phyloP scores from a whole-genome alignment of 176 grass and related monocot species.

The Leersia perrieri region DNA sequence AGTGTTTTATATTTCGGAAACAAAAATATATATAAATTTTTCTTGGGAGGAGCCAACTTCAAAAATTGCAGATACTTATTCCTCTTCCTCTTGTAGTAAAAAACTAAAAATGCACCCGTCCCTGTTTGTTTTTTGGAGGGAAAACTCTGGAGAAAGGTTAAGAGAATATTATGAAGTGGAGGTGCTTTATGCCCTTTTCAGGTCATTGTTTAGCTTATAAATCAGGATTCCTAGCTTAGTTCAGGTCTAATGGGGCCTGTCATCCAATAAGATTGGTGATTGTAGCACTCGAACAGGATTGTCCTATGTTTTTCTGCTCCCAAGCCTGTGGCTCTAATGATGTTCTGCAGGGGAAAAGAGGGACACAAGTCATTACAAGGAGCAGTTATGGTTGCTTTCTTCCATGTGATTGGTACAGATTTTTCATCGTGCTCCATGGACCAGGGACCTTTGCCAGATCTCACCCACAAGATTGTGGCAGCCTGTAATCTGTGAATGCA shows the following conservation, averaged over 20 bases:
- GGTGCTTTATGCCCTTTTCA: neutral
- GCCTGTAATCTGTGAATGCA: neutral
- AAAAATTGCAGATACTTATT: no score
- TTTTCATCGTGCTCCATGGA: slow-evolving; percentile 23
- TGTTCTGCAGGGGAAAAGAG: slow-evolving; percentile 3
- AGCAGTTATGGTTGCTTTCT: slow-evolving; percentile 16
- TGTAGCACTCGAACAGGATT: neutral
- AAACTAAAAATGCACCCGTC: no score
- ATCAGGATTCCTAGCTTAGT: neutral
- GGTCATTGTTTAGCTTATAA: neutral
- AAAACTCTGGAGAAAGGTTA: slow-evolving; percentile 1
- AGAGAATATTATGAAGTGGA: slow-evolving; percentile 18
- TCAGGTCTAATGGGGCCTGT: neutral
- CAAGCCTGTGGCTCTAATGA: neutral
- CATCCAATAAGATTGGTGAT: neutral
- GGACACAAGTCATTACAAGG: neutral
- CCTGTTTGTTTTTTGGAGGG: slow-evolving; percentile 12
- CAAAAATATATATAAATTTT: no score
- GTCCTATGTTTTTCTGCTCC: neutral
- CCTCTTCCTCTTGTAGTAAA: no score
- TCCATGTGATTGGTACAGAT: slow-evolving; percentile 24
- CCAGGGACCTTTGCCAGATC: slow-evolving; percentile 16
- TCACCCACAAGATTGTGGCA: neutral
- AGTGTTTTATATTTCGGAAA: no score
- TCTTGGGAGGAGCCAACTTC: no score